Conservation (phyloP, 257 asterid genomes). For the Nicotiana otophora region DNA sequence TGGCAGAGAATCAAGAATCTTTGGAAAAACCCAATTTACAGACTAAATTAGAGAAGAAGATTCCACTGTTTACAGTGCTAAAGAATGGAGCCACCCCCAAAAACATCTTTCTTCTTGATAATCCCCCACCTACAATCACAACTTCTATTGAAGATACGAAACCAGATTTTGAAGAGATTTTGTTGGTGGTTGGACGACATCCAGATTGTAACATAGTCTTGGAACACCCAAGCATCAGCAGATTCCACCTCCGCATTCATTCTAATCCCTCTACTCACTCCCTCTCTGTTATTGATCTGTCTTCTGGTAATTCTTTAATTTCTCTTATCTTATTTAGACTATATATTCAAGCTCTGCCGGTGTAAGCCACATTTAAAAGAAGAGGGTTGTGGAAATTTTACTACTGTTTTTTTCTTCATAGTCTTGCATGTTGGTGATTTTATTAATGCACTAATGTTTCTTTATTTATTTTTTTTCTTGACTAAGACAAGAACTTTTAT, state of each 20-base stretch:
- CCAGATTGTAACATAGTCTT: conserved; percentile 71
- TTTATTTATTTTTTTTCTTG: neutral
- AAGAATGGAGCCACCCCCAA: conserved; percentile 60
- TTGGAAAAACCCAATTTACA: neutral
- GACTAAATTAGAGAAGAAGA: conserved; percentile 35
- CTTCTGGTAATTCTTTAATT: conserved; percentile 41
- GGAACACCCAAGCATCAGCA: conserved; percentile 92
- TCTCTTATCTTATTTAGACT: too few relatives aligned
- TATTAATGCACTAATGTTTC: neutral
- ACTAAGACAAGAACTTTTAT: neutral
- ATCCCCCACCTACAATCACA: conserved; percentile 26
- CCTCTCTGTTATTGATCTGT: conserved; percentile 53
- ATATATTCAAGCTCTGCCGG: neutral
- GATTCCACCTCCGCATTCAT: conserved; percentile 81
- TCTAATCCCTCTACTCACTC: conserved; percentile 46
- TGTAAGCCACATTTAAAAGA: too few relatives aligned
- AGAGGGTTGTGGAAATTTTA: neutral
- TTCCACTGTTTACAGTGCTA: conserved; percentile 72
- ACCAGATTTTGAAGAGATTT: conserved; percentile 36
- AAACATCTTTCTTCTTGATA: conserved; percentile 62
- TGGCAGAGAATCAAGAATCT: neutral
- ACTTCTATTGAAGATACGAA: conserved; percentile 3
- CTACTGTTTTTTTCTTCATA: too few relatives aligned
- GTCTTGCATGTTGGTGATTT: neutral
- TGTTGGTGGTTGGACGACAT: conserved; percentile 73